phyloP scores from a whole-genome alignment of 2,329 filamentous ascomycete species.

The Venturia carpophila region DNA sequence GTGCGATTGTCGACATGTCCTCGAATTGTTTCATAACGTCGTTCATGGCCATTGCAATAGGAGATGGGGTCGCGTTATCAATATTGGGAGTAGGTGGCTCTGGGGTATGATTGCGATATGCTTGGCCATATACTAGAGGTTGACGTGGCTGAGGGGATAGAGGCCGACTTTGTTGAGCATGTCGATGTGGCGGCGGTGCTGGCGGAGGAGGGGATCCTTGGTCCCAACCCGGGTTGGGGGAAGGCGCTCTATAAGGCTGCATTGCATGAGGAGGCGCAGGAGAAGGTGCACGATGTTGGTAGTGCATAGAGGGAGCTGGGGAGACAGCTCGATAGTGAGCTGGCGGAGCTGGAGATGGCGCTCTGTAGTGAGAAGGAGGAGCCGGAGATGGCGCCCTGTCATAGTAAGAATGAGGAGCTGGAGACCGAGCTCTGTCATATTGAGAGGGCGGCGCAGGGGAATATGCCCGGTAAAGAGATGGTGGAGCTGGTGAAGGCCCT shows the following conservation, averaged over 20 bases:
- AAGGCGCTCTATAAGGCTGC: conserved; percentile 28
- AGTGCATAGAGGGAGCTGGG: conserved; percentile 16
- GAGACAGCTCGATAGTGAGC: conserved; percentile 19
- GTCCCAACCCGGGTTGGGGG: conserved; percentile 33
- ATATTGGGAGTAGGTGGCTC: conserved; percentile 36
- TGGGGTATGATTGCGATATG: conserved; percentile 46
- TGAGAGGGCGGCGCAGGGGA: conserved; percentile 28
- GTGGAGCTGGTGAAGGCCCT: conserved; percentile 19
- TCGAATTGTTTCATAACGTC: conserved; percentile 94
- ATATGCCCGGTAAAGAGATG: conserved; percentile 19
- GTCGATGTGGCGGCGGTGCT: conserved; percentile 71
- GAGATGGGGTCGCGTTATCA: conserved; percentile 65
- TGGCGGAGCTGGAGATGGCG: conserved; percentile 30
- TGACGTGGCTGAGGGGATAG: conserved; percentile 37
- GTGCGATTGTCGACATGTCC: conserved; percentile 54
- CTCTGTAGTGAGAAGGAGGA: conserved; percentile 29
- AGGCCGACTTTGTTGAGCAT: conserved; percentile 40
- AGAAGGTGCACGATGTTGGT: conserved; percentile 18
- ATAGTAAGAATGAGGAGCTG: conserved; percentile 3
- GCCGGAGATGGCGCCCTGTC: conserved; percentile 23
- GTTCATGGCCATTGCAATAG: conserved; percentile 90
- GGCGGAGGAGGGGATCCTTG: conserved; percentile 65
- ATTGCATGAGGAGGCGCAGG: conserved; percentile 18
- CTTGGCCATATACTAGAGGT: conserved; percentile 15
- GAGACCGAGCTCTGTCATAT: conserved; percentile 22